Base-by-base conservation (phyloP, 257 asterid genomes). In the Penstemon davidsonii region DNA sequence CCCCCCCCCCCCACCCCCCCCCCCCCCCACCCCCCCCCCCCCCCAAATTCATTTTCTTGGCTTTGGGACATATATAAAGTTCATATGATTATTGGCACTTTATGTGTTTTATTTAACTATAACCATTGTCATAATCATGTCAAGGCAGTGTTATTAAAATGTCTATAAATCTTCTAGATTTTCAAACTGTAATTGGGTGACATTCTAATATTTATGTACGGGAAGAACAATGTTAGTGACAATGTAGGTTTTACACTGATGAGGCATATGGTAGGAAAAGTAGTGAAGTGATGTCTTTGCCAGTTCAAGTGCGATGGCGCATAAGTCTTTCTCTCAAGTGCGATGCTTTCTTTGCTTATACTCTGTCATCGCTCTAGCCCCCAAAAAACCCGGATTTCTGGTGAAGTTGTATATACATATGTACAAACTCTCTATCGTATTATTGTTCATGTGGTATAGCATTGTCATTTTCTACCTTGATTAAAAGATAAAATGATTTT, bases 21-120 rank as follows among this genome's bases (percentile, higher is more conserved):
- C n/a, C n/a, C n/a, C n/a, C n/a, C n/a, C n/a, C n/a, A n/a, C n/a
- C n/a, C n/a, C n/a, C n/a, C n/a, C n/a, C n/a, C n/a, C n/a, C n/a
- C n/a, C n/a, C n/a, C 39, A 33, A 10, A 19, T 52, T 33, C 44
- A 40, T 8, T 40, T 61, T 71, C 41, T 52, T 71, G 52, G 12
- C 38, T 9, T 5, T 66, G 45, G 56, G 59, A 8, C 45, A 40
- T 39, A 38, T 11, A 15, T 62, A 3, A 5, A 60, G 4, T 38
- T 60, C 33, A 56, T 52, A 55, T 53, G 12, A 7, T 68, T 74
- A 18, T 49, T 59, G 60, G 7, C 18, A 19, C 38, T 19, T 5
- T 25, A n/a, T 44, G 42, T 60, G 5, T 25, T 13, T 0, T 33
- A 3, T 5, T 38, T 66, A n/a, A 10, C 39, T 19, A 7, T 37